These are phyloP conservation scores for Gyromitra esculenta DNA, from an alignment of 2,329 filamentous ascomycete species.

Conservation along the genomic window DNA sequence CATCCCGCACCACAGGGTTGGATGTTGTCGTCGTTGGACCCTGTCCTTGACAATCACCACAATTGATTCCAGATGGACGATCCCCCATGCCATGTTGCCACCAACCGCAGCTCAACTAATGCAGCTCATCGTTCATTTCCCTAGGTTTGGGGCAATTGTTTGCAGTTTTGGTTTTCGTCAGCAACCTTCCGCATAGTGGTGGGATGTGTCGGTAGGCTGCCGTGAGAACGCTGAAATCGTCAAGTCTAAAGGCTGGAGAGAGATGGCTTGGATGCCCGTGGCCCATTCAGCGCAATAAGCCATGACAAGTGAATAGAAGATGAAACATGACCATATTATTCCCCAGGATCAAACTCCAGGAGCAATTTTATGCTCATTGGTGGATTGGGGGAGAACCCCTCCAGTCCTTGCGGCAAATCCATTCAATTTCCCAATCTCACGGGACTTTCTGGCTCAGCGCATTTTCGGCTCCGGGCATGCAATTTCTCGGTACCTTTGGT, in stretches of 20 bases:
- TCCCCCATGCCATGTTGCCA: conserved; percentile 35
- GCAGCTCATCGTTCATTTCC: conserved; percentile 39
- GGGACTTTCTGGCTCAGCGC: conserved; percentile 37
- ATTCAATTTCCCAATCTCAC: conserved; percentile 51
- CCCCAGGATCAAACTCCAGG: conserved; percentile 38
- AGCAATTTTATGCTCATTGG: conserved; percentile 34
- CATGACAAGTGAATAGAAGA: conserved; percentile 3
- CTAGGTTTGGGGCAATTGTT: conserved; percentile 30
- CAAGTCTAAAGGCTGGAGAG: conserved; percentile 29
- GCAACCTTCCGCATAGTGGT: conserved; percentile 16
- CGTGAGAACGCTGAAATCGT: conserved; percentile 21
- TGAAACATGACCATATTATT: conserved; percentile 48
- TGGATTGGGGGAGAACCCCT: conserved; percentile 17
- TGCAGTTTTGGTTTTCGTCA: conserved; percentile 35
- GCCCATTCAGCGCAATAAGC: conserved; percentile 18
- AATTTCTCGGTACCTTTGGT: conserved; percentile 38
- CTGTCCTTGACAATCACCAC: conserved; percentile 31
- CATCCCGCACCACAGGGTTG: conserved; percentile 23
- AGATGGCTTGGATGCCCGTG: conserved; percentile 9
- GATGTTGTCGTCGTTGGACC: conserved; percentile 25
- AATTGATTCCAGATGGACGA: conserved; percentile 14
- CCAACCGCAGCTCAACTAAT: conserved; percentile 32
- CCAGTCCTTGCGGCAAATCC: conserved; percentile 50
- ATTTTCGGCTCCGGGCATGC: conserved; percentile 32
- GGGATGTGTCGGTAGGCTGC: conserved; percentile 16